Evolutionary conservation across 2,329 filamentous ascomycete species (phyloP).

Genomic region (Cordyceps cicadae): DNA sequence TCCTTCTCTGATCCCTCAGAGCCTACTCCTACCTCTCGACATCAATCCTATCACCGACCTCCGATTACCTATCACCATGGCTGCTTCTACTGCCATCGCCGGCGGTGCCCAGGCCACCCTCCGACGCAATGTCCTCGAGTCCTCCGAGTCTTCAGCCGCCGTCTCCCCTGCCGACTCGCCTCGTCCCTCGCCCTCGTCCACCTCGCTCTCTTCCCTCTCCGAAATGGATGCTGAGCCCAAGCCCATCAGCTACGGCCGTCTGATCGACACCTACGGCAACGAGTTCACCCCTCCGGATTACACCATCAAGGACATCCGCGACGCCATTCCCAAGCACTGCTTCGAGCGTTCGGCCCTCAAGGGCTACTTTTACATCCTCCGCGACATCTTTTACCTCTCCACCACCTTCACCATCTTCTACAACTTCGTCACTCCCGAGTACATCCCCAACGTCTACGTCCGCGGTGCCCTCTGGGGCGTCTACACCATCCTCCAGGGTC

Average conservation of each 20-base stretch:
- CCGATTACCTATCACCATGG: slow-evolving; percentile 29
- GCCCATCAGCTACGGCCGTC: slow-evolving; percentile 47
- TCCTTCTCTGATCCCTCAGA: background rate
- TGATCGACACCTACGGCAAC: slow-evolving; percentile 91
- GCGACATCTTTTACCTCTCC: slow-evolving; percentile 66
- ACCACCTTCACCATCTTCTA: slow-evolving; percentile 81
- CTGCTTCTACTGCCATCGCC: slow-evolving; percentile 36
- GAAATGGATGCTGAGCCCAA: slow-evolving; percentile 46
- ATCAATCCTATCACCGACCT: slow-evolving; percentile 8
- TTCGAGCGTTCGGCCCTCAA: slow-evolving; percentile 74
- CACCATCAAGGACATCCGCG: slow-evolving; percentile 94
- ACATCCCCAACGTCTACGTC: slow-evolving; percentile 59
- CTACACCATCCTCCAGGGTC: slow-evolving; percentile 76
- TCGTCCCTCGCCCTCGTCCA: slow-evolving; percentile 64
- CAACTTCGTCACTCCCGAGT: slow-evolving; percentile 80
- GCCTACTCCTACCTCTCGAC: background rate
- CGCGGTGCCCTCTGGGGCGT: slow-evolving; percentile 57
- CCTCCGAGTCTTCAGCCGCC: slow-evolving; percentile 46
- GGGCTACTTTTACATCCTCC: slow-evolving; percentile 74
- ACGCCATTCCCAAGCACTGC: slow-evolving; percentile 97
- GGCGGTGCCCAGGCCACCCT: slow-evolving; percentile 33
- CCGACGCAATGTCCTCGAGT: slow-evolving; percentile 41
- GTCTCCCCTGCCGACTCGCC: slow-evolving; percentile 54
- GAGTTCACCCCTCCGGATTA: slow-evolving; percentile 89
- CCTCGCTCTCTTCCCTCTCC: slow-evolving; percentile 83